Evolutionary conservation across 306 rosid genomes (phyloP), one percentile per base, ranked within the genome.

Genomic region (Sindora glabra): DNA sequence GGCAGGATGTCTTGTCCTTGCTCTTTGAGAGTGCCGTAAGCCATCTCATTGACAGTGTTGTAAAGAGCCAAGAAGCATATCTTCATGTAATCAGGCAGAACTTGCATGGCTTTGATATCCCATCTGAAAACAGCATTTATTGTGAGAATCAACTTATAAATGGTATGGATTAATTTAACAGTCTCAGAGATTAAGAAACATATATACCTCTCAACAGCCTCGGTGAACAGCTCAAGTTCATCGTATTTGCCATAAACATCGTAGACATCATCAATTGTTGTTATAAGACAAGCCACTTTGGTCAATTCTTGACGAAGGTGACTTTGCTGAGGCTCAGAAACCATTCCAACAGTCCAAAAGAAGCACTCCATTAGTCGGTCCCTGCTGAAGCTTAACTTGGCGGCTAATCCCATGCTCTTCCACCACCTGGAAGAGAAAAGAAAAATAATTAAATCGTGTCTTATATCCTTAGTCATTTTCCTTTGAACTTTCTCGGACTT

Each of bases 31-130:
- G 51, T 59, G 26, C 70, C 73, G 18, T 58, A 70, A 27, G 16
- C 65, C 49, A 76, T 58, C 23, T 76, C 62, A 47, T 76, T 76
- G 23, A 70, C 23, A 9, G 65, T 64, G 57, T 76, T 70, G 26
- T 59, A 76, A 10, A 70, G 73, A 15, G 81, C 77, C 24, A 70
- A 40, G 54, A 70, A 74, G 32, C 69, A 65, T 2, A 65, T n/a
- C 49, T 66, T 64, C 81, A 76, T 66, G 54, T 70, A 65, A 37
- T 47, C 18, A 4, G 77, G 70, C 26, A 65, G 70, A 14, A 6
- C 9, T 2, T 47, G 13, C 11, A 56, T 37, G 14, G n/a, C 59
- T 15, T 42, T 55, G 15, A 74, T 18, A 34, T 68, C 75, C 75
- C 79, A 74, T 26, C 79, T 68, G 58, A 48, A n/a, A n/a, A n/a